Conservation (phyloP, 176 grass and related monocot species). For the Phoenix roebelenii region DNA sequence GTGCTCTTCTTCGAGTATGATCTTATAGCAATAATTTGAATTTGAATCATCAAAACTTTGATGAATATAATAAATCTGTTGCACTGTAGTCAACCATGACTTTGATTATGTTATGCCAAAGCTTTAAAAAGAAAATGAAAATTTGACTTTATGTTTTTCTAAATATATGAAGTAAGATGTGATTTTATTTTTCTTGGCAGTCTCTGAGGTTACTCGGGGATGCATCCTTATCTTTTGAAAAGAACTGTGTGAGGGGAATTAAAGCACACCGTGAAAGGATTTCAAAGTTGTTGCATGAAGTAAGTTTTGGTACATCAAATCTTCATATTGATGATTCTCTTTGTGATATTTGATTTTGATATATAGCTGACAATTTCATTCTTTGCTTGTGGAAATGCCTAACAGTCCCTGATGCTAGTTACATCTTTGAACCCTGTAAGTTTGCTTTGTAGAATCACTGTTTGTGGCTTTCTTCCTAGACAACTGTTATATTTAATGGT, state of each 20-base stretch:
- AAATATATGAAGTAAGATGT: neutral
- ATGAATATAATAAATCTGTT: too few species aligned
- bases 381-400: too few species aligned
- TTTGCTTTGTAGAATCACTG: too few species aligned
- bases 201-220: conserved; percentile 87
- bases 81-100: too few species aligned
- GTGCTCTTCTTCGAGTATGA: conserved; percentile 80
- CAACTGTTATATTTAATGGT: too few species aligned
- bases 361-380: too few species aligned
- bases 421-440: conserved; percentile 96
- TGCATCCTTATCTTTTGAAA: conserved; percentile 82
- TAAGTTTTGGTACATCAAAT: conserved; percentile 22
- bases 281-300: conserved; percentile 86
- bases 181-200: conserved; percentile 26
- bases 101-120: too few species aligned
- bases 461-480: too few species aligned
- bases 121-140: neutral
- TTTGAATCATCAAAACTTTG: too few species aligned
- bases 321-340: conserved; percentile 1
- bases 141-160: neutral
- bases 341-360: conserved; percentile 1
- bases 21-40: conserved; percentile 13
- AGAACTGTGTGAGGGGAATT: conserved; percentile 95
- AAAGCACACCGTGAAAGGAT: conserved; percentile 88
- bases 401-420: conserved; percentile 93